A percentile compares a stretch with the other conserved stretches of the same genome.
Conservation (phyloP, 2,329 filamentous ascomycete species). For the Aspergillus aculeatus region DNA sequence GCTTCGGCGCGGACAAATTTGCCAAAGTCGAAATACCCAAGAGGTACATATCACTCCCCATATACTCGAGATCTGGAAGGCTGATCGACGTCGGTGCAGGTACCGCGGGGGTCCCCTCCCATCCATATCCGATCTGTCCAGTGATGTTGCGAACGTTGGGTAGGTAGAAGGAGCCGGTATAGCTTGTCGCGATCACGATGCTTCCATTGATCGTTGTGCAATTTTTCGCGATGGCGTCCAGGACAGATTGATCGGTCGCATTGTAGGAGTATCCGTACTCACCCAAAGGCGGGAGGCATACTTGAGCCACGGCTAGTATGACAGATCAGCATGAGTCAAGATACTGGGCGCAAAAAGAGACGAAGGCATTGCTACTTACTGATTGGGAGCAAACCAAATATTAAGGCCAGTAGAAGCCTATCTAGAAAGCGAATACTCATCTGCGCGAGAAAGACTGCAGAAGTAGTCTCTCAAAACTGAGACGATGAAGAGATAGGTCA, state of each 20-base stretch:
- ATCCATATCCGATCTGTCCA: not conserved
- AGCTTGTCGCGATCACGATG: not conserved
- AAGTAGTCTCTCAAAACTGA: too few relatives aligned
- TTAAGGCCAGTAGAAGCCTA: too few relatives aligned
- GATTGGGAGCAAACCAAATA: too few relatives aligned
- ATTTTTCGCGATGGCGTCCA: not conserved
- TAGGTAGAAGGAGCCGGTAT: not conserved
- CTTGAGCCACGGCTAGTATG: not conserved
- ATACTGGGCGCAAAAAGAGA: too few relatives aligned
- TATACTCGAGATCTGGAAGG: not conserved
- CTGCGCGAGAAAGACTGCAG: too few relatives aligned
- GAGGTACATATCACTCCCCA: not conserved
- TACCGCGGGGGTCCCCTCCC: not conserved
- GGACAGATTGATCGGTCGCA: not conserved
- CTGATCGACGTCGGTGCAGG: not conserved
- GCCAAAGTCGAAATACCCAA: not conserved
- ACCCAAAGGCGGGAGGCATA: not conserved
- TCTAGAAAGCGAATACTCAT: too few relatives aligned
- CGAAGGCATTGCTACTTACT: too few relatives aligned
- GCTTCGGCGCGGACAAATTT: not conserved
- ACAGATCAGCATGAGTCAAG: not conserved
- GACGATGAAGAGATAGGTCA: not conserved
- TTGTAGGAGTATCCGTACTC: not conserved
- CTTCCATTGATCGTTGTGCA: not conserved
- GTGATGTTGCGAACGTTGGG: not conserved